Base-by-base conservation (phyloP, 129 eudicot genomes). In the Arctium minus region DNA sequence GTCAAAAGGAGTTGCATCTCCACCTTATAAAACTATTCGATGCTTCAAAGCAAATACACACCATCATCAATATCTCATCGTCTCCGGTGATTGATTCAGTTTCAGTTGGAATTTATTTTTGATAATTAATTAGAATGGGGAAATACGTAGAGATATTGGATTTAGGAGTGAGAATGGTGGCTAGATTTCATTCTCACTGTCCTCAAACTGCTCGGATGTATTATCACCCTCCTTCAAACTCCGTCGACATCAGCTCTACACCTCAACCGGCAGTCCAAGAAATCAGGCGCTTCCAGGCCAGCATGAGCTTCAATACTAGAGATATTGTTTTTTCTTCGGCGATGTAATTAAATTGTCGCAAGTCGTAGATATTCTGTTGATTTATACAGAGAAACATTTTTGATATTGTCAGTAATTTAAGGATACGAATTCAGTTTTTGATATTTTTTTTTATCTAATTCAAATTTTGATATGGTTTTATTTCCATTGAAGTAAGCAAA, bases 141-240 rank as follows among this genome's bases (percentile, higher is more conserved):
- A 82, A 82, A 65, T 82, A 82, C 80, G 75, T 82, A 9, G 85
- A 82, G 10, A 82, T 82, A 15, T 31, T 82, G 85, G 85, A 82
- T 82, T 39, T 74, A 74, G 85, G 85, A 18, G 85, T 82, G 27
- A 40, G 80, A 82, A 65, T 82, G 80, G 85, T 40, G 33, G 85
- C 85, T 10, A 82, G 85, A 67, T 82, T 82, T 82, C 85, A 82
- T 76, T 82, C 85, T 64, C 87, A 84, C 73, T 79, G 87, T n/a
- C 87, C 83, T 40, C 87, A 84, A 67, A 84, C 87, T 73, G 83
- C 84, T 62, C 83, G 87, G 13, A 12, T 84, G 84, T 84, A 84
- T 29, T 84, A 84, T 50, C 87, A 84, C 1, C 87, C 87, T 74
- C 87, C 87, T 68, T 73, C 87, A 2, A 74, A 76, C 71, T 1